A percentile compares a stretch with the other conserved stretches of the same genome.
Evolutionary conservation across 1,284 basidiomycete genomes (phyloP).

Genomic region (Boletus subluridellus): DNA sequence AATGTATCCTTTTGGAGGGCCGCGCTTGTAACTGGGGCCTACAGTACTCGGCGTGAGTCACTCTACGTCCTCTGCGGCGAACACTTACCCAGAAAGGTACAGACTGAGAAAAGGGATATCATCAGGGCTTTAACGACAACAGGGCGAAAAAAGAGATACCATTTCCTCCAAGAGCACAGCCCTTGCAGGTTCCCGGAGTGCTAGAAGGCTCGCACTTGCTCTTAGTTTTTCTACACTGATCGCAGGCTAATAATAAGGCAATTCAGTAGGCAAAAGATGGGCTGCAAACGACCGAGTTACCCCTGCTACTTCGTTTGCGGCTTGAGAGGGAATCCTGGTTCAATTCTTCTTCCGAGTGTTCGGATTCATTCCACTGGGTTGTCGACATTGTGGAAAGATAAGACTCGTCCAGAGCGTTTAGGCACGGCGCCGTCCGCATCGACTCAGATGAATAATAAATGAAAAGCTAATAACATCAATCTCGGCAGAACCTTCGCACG

Average conservation of each 20-base stretch:
- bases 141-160: constrained; percentile 40
- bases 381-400: constrained; percentile 31
- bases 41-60: background rate
- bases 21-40: constrained; percentile 80
- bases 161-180: constrained; percentile 59
- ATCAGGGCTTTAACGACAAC: constrained; percentile 10
- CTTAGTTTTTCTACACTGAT: constrained; percentile 82
- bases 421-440: background rate
- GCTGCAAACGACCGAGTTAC: constrained; percentile 34
- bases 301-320: constrained; percentile 68
- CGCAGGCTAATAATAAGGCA: constrained; percentile 53
- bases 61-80: background rate
- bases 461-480: background rate
- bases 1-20: constrained; percentile 88
- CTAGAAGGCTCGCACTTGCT: constrained; percentile 74
- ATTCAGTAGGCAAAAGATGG: constrained; percentile 7
- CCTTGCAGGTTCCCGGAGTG: constrained; percentile 58
- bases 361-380: constrained; percentile 48
- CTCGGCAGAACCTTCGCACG: constrained; percentile 17
- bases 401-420: constrained; percentile 23
- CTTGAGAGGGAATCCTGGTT: constrained; percentile 39
- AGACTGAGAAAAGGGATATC: constrained; percentile 43
- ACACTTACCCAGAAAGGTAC: constrained; percentile 68
- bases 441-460: constrained; percentile 3
- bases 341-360: constrained; percentile 56